phyloP scores from a whole-genome alignment of 1,284 basidiomycete genomes.

The Wallemia ichthyophaga region DNA sequence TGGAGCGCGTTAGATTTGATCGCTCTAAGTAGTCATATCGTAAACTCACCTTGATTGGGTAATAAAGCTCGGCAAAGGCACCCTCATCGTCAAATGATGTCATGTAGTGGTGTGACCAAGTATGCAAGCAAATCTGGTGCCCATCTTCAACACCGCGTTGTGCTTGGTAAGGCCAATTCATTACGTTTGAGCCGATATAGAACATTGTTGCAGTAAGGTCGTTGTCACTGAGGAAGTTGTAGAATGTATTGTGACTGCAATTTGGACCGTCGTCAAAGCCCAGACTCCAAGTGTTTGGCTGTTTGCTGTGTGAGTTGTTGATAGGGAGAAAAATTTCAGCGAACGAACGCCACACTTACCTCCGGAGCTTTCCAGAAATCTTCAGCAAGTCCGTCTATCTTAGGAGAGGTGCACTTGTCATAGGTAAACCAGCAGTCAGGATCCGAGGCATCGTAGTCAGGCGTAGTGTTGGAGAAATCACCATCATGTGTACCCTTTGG shows the following conservation, averaged over 20 bases:
- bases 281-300: conserved; percentile 22
- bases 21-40: neutral
- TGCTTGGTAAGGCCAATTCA: conserved; percentile 24
- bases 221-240: conserved; percentile 19
- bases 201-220: conserved; percentile 22
- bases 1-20: conserved; percentile 11
- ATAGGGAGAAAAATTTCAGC: conserved; percentile 11
- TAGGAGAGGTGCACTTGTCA: conserved; percentile 10
- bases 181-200: conserved; percentile 19
- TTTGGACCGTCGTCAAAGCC: conserved; percentile 23
- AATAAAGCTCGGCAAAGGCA: conserved; percentile 25
- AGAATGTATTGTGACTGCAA: conserved; percentile 22
- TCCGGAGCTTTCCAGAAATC: conserved; percentile 4
- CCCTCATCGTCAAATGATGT: neutral
- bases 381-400: conserved; percentile 2
- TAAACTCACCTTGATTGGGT: conserved; percentile 11
- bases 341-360: no score
- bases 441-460: conserved; percentile 11
- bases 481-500: conserved; percentile 15
- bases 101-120: conserved; percentile 18
- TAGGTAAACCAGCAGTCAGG: conserved; percentile 19
- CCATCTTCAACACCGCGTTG: conserved; percentile 18
- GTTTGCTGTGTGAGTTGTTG: conserved; percentile 14
- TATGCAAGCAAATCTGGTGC: conserved; percentile 16
- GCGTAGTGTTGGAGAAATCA: conserved; percentile 10